Percentiles rank a stretch among this genome's conserved stretches.
phyloP scores from a whole-genome alignment of 345 rosid species.

The Lepidium aucheri region DNA sequence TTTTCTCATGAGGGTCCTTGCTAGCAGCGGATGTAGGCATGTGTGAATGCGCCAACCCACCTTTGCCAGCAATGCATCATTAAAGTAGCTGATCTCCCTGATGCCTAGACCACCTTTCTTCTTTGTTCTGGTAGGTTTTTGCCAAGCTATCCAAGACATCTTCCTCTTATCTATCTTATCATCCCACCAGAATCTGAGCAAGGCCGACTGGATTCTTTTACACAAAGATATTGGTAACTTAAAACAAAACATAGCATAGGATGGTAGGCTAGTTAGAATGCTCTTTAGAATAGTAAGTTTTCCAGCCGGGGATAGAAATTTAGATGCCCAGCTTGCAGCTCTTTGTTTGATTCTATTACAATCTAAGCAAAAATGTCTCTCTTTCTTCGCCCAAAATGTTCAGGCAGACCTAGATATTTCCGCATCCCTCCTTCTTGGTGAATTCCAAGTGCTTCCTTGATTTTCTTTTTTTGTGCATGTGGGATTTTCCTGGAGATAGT shows the following conservation, averaged over 20 bases:
- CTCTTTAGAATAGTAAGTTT: not conserved
- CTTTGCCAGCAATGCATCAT: too few relatives aligned
- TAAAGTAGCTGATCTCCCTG: too few relatives aligned
- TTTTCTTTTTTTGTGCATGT: too few relatives aligned
- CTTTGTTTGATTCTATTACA: not conserved
- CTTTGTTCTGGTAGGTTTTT: too few relatives aligned
- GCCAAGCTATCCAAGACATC: not conserved
- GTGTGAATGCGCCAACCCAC: too few relatives aligned
- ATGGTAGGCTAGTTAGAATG: not conserved
- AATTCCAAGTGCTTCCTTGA: not conserved
- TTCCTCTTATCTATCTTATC: too few relatives aligned
- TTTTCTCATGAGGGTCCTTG: too few relatives aligned
- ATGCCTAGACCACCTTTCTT: too few relatives aligned
- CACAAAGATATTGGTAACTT: not conserved
- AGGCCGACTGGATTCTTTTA: not conserved
- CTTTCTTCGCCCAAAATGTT: not conserved
- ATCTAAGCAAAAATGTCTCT: not conserved
- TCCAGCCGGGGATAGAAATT: not conserved
- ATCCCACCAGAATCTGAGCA: not conserved
- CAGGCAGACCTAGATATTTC: not conserved
- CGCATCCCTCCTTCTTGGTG: not conserved
- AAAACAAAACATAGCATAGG: not conserved
- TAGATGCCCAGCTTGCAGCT: not conserved
- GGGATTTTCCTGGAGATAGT: too few relatives aligned
- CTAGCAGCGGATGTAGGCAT: too few relatives aligned